Evolutionary conservation across 2,329 filamentous ascomycete genomes (phyloP).

Genomic region (Aotearoamyces nothofagi): DNA sequence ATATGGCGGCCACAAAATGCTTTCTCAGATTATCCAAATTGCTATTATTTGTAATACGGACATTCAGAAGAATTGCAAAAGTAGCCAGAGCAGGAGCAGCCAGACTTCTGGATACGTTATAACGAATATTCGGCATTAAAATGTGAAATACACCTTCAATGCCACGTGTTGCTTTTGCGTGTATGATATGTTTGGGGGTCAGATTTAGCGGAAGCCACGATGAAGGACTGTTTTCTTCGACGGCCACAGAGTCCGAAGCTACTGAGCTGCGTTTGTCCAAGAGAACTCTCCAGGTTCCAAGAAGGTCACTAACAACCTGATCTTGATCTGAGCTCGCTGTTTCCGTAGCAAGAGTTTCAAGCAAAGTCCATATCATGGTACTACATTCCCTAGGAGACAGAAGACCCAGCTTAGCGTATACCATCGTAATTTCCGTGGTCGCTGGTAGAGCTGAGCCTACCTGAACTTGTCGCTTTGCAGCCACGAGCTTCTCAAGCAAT

Average conservation of each 20-base stretch:
- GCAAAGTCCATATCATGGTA: constrained; percentile 11
- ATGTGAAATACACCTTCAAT: constrained; percentile 6
- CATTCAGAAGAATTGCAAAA: constrained; percentile 8
- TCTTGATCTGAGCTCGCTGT: constrained; percentile 2
- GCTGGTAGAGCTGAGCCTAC: constrained; percentile 12
- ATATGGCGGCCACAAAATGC: not conserved
- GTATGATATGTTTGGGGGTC: constrained; percentile 3
- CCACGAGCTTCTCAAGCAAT: constrained; percentile 10
- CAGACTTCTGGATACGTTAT: constrained; percentile 6
- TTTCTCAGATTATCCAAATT: not conserved
- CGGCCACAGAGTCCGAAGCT: not conserved
- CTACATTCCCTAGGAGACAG: constrained; percentile 13
- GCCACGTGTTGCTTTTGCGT: constrained; percentile 4
- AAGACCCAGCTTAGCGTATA: constrained; percentile 12
- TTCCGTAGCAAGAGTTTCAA: constrained; percentile 8
- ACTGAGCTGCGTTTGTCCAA: constrained; percentile 3
- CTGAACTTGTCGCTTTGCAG: constrained; percentile 9
- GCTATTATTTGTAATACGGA: not conserved
- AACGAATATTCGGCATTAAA: constrained; percentile 9
- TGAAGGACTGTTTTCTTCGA: not conserved
- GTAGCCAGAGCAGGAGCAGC: constrained; percentile 14
- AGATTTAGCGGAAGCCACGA: not conserved
- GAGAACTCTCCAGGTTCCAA: constrained; percentile 18
- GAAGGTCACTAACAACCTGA: constrained; percentile 9
- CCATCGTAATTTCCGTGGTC: constrained; percentile 13